A percentile compares a stretch with the other conserved stretches of the same genome.
phyloP scores from a whole-genome alignment of 177 flowering plant genomes.

The Vitis hybrid region DNA sequence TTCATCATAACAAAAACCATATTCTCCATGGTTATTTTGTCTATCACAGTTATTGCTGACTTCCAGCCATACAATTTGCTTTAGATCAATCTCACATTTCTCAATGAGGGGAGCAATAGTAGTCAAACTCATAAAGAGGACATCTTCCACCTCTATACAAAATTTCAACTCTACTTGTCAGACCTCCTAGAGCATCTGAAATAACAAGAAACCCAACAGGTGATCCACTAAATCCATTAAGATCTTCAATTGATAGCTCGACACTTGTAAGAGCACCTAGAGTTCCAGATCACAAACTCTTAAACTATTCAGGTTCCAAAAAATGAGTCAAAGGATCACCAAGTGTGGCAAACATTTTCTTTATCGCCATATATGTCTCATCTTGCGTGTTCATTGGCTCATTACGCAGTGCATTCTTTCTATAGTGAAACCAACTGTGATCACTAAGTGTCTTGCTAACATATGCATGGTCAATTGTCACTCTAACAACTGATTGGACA shows the following conservation, averaged over 20 bases:
- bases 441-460: constrained; percentile 55
- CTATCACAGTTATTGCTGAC: no score
- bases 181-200: no score
- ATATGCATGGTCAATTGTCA: constrained; percentile 91
- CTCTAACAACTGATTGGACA: constrained; percentile 38
- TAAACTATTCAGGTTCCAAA: constrained; percentile 88
- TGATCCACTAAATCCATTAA: constrained; percentile 41
- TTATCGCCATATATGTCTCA: no score
- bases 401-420: no score
- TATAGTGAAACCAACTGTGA: no score
- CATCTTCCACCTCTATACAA: constrained; percentile 53
- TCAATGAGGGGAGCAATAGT: no score
- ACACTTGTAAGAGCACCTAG: constrained; percentile 95
- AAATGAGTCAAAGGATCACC: constrained; percentile 97
- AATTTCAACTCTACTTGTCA: constrained; percentile 77
- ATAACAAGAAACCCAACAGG: constrained; percentile 38
- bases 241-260: constrained; percentile 94
- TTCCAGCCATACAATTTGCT: no score
- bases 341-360: constrained; percentile 65
- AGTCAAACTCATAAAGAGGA: no score
- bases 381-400: no score
- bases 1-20: no score
- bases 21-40: no score
- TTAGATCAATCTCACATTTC: no score
- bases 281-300: constrained; percentile 93